A percentile compares a stretch with the other conserved stretches of the same genome.
Evolutionary conservation across 2,329 filamentous ascomycete species (phyloP).

Genomic region (Parastagonospora nodorum): DNA sequence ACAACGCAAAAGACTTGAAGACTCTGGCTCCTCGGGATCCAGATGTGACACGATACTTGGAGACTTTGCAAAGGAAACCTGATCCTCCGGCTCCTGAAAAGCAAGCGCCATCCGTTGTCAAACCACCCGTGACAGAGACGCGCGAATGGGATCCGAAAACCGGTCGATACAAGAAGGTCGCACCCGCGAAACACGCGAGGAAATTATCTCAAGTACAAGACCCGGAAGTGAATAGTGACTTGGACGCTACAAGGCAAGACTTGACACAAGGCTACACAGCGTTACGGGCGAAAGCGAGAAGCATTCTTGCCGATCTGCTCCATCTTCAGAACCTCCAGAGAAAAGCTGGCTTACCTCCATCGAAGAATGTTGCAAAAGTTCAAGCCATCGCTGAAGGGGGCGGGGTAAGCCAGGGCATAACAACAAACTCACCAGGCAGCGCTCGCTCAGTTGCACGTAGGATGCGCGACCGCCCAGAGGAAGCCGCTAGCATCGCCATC

Average conservation of each 20-base stretch:
- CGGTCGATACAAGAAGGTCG: slow-evolving; percentile 11
- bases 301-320: slow-evolving; percentile 28
- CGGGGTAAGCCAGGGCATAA: background rate
- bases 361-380: slow-evolving; percentile 22
- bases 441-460: slow-evolving; percentile 29
- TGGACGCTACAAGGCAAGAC: slow-evolving; percentile 29
- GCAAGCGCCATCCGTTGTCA: background rate
- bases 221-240: slow-evolving; percentile 16
- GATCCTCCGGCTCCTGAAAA: slow-evolving; percentile 21
- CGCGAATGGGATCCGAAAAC: slow-evolving; percentile 17
- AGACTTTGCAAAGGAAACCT: slow-evolving; percentile 28
- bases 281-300: slow-evolving; percentile 29
- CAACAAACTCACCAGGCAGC: slow-evolving; percentile 15
- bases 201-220: slow-evolving; percentile 5
- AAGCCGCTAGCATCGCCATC: slow-evolving; percentile 26
- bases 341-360: slow-evolving; percentile 24
- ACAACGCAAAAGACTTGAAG: slow-evolving; percentile 35
- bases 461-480: slow-evolving; percentile 24
- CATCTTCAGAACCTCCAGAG: slow-evolving; percentile 33
- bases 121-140: slow-evolving; percentile 1
- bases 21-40: slow-evolving; percentile 23
- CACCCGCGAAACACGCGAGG: background rate
- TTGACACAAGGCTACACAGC: slow-evolving; percentile 28
- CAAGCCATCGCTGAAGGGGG: slow-evolving; percentile 24
- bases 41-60: slow-evolving; percentile 29